Conservation (phyloP, 257 asterid species). For the Datura wrightii region DNA sequence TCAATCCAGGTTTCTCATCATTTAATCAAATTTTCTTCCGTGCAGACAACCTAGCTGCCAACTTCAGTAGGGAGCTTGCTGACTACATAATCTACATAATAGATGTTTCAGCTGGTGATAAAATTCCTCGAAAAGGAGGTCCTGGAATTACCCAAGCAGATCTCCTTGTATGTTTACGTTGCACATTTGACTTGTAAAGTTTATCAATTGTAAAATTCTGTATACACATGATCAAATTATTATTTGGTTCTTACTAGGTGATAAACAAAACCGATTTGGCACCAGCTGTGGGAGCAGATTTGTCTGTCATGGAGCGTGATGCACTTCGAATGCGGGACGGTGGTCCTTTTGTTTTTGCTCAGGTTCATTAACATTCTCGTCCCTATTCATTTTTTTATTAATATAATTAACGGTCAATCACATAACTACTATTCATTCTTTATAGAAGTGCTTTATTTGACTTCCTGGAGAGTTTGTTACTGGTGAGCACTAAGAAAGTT, state of each 20-base stretch:
- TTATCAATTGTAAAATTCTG: not conserved
- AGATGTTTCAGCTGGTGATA: conserved; percentile 93
- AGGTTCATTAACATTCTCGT: conserved; percentile 47
- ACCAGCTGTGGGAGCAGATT: conserved; percentile 87
- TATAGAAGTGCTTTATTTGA: not conserved
- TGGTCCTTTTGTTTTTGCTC: conserved; percentile 94
- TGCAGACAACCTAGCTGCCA: conserved; percentile 92
- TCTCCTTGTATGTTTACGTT: conserved; percentile 68
- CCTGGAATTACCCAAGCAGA: conserved; percentile 99
- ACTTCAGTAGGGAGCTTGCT: conserved; percentile 95
- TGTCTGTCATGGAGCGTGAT: conserved; percentile 93
- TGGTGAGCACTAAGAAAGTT: not conserved
- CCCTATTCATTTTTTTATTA: not conserved
- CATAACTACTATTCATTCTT: not conserved
- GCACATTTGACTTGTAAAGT: not conserved
- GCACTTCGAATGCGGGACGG: conserved; percentile 97
- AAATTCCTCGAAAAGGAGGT: conserved; percentile 98
- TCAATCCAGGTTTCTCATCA: not conserved
- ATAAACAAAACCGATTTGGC: conserved; percentile 96
- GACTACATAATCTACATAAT: conserved; percentile 91
- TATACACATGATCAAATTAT: not conserved
- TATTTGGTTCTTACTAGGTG: conserved; percentile 51
- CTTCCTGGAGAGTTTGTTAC: not conserved
- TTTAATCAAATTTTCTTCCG: conserved; percentile 1
- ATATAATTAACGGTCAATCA: not conserved